phyloP scores from a whole-genome alignment of 2,329 filamentous ascomycete genomes.

The Pseudocercospora macadamiae region DNA sequence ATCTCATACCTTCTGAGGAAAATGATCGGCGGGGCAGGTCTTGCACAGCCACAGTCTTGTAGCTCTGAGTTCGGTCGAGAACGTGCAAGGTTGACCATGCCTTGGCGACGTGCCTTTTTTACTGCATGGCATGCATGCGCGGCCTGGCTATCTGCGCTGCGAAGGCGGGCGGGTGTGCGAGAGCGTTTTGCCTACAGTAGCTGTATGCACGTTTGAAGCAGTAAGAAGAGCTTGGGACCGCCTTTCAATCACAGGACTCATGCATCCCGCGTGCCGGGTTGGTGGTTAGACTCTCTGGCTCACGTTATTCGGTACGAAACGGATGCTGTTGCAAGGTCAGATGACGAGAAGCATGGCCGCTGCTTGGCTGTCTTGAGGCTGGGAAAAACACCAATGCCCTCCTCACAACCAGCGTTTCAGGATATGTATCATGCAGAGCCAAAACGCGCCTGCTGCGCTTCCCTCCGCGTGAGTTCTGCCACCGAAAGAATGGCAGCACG shows the following conservation, averaged over 20 bases:
- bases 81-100: constrained; percentile 16
- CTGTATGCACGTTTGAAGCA: neutral
- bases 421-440: neutral
- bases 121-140: constrained; percentile 13
- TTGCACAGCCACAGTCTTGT: constrained; percentile 11
- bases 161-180: constrained; percentile 3
- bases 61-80: constrained; percentile 1
- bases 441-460: neutral
- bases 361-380: neutral
- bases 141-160: constrained; percentile 5
- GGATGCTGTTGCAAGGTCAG: neutral
- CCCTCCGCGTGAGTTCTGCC: neutral
- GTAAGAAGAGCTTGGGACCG: neutral
- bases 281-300: constrained; percentile 6
- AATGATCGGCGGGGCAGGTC: constrained; percentile 13
- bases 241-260: neutral
- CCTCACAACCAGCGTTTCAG: constrained; percentile 1
- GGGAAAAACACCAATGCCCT: neutral
- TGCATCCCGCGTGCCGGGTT: constrained; percentile 11
- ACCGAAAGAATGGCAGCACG: neutral
- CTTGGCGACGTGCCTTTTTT: constrained; percentile 4
- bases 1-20: neutral
- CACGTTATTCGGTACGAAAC: neutral
- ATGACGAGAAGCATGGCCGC: neutral
- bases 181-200: neutral